Evolutionary conservation across 768 basidiomycete genomes (phyloP).

Genomic region (Hygrophoropsis aurantiaca): DNA sequence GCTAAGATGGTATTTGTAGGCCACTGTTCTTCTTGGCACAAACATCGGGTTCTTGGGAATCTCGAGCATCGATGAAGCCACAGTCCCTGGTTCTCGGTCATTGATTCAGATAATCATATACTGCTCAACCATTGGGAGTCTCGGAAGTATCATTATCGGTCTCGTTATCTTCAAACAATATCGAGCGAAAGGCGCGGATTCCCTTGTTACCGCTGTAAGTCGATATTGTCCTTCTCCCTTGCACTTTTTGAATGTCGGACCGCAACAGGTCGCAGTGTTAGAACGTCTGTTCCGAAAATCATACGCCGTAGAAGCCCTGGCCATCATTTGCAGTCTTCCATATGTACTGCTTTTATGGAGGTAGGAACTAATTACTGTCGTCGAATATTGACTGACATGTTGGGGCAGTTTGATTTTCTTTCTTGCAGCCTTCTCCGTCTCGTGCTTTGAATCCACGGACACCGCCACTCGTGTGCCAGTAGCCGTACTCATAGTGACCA

Average conservation of each 20-base stretch:
- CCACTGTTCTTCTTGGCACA: slow-evolving; percentile 27
- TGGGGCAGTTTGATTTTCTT: slow-evolving; percentile 39
- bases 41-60: slow-evolving; percentile 23
- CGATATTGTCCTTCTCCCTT: background rate
- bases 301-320: slow-evolving; percentile 34
- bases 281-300: slow-evolving; percentile 23
- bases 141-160: slow-evolving; percentile 28
- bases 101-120: slow-evolving; percentile 24
- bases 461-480: slow-evolving; percentile 25
- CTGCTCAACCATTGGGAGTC: slow-evolving; percentile 25
- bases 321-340: slow-evolving; percentile 41
- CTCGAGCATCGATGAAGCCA: slow-evolving; percentile 3
- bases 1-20: slow-evolving; percentile 12
- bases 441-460: slow-evolving; percentile 28
- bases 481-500: slow-evolving; percentile 20
- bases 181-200: slow-evolving; percentile 30
- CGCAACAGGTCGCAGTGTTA: slow-evolving; percentile 22
- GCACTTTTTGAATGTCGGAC: too few relatives aligned
- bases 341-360: slow-evolving; percentile 41
- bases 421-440: slow-evolving; percentile 26
- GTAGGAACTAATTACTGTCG: slow-evolving; percentile 18
- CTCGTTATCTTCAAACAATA: slow-evolving; percentile 32
- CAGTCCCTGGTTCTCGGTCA: slow-evolving; percentile 9
- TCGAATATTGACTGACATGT: too few relatives aligned
- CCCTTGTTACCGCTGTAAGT: slow-evolving; percentile 27